Conservation (phyloP, 2,329 filamentous ascomycete genomes). For the Pyricularia grisea region DNA sequence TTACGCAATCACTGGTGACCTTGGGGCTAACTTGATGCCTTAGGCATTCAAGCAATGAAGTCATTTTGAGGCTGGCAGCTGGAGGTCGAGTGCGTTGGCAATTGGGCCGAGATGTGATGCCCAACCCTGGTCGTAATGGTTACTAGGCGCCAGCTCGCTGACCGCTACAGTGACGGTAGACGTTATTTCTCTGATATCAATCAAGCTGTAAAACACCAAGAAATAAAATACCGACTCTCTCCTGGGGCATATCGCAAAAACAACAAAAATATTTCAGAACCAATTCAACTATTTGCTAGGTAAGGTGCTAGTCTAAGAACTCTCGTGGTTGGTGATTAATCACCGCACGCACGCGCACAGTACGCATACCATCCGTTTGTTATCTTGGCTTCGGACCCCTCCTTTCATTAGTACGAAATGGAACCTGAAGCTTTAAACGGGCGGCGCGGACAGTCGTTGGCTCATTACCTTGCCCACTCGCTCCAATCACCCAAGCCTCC, state of each 20-base stretch:
- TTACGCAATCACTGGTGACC: too few species aligned
- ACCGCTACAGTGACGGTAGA: slow-evolving; percentile 16
- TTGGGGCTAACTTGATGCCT: not conserved
- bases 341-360: not conserved
- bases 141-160: slow-evolving; percentile 13
- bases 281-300: not conserved
- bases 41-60: slow-evolving; percentile 6
- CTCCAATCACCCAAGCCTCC: not conserved
- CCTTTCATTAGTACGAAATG: not conserved
- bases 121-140: slow-evolving; percentile 17
- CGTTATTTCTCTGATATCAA: not conserved
- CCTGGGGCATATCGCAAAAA: not conserved
- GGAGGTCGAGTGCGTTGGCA: slow-evolving; percentile 10
- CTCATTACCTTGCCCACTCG: slow-evolving; percentile 1
- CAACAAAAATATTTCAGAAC: not conserved
- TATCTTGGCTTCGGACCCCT: not conserved
- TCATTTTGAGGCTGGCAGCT: slow-evolving; percentile 8
- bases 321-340: not conserved
- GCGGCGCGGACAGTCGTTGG: not conserved
- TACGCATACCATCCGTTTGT: not conserved
- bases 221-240: not conserved
- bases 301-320: not conserved
- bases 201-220: not conserved
- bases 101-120: slow-evolving; percentile 17
- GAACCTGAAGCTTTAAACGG: not conserved